Evolutionary conservation across 2,329 filamentous ascomycete species (phyloP), one percentile per base, ranked within the genome.

Genomic region (Colletotrichum neosansevieriae): DNA sequence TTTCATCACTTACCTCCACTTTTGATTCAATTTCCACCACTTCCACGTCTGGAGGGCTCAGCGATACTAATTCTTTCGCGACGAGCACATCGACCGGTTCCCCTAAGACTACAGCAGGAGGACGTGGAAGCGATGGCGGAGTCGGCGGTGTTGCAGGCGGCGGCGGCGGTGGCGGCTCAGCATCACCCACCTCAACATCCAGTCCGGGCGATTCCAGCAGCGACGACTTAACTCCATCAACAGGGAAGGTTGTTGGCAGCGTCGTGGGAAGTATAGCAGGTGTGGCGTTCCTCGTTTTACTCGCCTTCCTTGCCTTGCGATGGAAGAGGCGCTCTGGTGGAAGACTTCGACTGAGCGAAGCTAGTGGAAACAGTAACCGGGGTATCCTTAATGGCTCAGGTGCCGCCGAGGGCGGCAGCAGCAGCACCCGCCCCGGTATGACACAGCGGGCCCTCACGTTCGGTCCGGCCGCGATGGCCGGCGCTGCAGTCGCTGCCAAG

Each of bases 261-360:
- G 85, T 89, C 1, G 79, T 89, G 17, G 87, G 87, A 21, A 82
- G 85, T 45, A 75, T 91, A 36, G 88, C 88, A 15, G 89, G 88
- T 17, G 76, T 87, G 2, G 88, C 87, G 12, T 79, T 90, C 51
- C 75, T 91, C 56, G 76, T 87, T 4, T 75, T 90, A 4, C 75
- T 89, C 19, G 75, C 88, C 6, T 76, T 90, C 64, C 79, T 86
- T 67, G 72, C 85, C n/a, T 74, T 90, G 49, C 82, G 82, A 71
- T 88, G 86, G 80, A 88, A 83, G 80, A 89, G 84, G 74, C 82
- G 81, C 63, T 81, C 81, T 63, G 77, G 80, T 6, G 81, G 78
- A 50, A 78, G 81, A 71, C 73, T 80, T n/a, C 77, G 85, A 36
- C 78, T 85, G 2, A 80, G 79, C 40, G 82, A 83, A 32, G 77